phyloP scores from a whole-genome alignment of 768 basidiomycete species.

The Leccinum boreale region DNA sequence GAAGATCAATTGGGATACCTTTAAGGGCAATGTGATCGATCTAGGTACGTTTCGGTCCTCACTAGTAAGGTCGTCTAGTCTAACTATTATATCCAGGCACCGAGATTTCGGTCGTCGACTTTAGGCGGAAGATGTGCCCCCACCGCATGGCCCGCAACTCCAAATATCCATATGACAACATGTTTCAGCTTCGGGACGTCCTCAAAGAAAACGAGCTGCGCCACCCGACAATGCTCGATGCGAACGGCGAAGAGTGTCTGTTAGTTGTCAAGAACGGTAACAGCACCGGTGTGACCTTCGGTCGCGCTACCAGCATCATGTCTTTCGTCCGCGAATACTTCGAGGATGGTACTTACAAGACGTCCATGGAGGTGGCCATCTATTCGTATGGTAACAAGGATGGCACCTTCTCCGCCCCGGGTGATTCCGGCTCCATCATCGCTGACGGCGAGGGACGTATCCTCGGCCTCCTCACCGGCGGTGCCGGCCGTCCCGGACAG shows the following conservation, averaged over 20 bases:
- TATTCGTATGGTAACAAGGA: not conserved
- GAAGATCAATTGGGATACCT: not conserved
- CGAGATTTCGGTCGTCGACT: not conserved
- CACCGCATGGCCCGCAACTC: not conserved
- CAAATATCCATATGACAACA: not conserved
- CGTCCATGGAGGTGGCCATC: not conserved
- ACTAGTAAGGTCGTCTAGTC: not conserved
- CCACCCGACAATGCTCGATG: not conserved
- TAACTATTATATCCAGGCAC: not conserved
- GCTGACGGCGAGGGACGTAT: not conserved
- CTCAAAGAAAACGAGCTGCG: not conserved
- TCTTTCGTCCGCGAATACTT: not conserved
- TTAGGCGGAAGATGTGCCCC: not conserved
- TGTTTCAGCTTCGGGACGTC: not conserved
- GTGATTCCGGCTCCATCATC: not conserved
- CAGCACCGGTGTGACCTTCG: not conserved
- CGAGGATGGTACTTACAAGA: not conserved
- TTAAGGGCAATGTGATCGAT: not conserved
- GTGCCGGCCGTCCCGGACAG: not conserved
- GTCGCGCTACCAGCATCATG: not conserved
- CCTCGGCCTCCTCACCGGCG: not conserved
- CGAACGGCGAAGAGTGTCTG: not conserved
- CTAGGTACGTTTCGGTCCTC: not conserved
- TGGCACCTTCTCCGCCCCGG: not conserved
- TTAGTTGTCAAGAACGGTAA: not conserved